Conservation (phyloP, 768 basidiomycete species). For the Coprinopsis marcescibilis region DNA sequence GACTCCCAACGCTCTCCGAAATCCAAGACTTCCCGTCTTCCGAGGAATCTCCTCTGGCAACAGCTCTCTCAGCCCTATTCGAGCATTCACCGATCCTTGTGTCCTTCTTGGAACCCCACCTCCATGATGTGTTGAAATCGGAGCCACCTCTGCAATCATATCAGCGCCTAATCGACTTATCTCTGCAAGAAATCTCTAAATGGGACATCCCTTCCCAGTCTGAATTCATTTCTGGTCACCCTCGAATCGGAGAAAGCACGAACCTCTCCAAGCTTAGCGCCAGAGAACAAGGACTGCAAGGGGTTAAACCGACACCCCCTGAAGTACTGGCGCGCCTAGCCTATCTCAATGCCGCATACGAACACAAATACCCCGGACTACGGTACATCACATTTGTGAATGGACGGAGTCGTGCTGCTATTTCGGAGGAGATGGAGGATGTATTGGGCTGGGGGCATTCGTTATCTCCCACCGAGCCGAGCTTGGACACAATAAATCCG, state of each 20-base stretch:
- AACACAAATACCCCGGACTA: conserved; percentile 64
- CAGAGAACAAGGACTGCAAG: conserved; percentile 65
- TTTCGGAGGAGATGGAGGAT: conserved; percentile 78
- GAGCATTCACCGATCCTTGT: conserved; percentile 62
- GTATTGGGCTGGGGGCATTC: conserved; percentile 50
- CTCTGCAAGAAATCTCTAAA: conserved; percentile 40
- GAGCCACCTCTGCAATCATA: conserved; percentile 30
- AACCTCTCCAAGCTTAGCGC: conserved; percentile 72
- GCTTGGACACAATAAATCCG: conserved; percentile 28
- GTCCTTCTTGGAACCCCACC: conserved; percentile 47
- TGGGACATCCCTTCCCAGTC: conserved; percentile 52
- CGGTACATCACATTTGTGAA: conserved; percentile 93
- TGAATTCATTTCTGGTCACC: conserved; percentile 76
- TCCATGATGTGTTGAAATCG: conserved; percentile 28
- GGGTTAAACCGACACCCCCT: conserved; percentile 53
- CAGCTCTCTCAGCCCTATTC: conserved; percentile 36
- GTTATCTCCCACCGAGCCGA: conserved; percentile 37
- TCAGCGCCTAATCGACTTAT: conserved; percentile 48
- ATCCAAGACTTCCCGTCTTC: conserved; percentile 27
- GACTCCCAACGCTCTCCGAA: conserved; percentile 28
- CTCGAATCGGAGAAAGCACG: conserved; percentile 80
- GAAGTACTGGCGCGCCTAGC: conserved; percentile 67
- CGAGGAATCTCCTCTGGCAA: conserved; percentile 31
- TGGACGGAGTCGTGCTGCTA: conserved; percentile 62
- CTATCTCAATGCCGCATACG: conserved; percentile 76